These are phyloP conservation scores for Coemansia sp. DNA, from an alignment of 192 early-diverging fungal species.

Conservation along the genomic window DNA sequence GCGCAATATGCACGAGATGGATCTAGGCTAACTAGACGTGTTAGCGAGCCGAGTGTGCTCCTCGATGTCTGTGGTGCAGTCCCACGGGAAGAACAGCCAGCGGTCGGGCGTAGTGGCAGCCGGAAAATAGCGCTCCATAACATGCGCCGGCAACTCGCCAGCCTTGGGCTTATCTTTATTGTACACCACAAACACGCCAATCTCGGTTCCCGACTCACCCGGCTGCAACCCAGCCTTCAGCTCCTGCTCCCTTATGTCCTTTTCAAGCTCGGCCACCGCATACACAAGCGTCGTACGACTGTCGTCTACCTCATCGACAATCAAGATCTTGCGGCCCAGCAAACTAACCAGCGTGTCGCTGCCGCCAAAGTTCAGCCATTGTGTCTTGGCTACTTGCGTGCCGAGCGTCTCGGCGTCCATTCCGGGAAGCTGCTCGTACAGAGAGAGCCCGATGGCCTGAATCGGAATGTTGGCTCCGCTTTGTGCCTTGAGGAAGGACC, in stretches of 20 bases:
- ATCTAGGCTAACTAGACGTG: background rate
- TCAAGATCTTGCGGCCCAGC: slow-evolving; percentile 69
- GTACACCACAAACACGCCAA: slow-evolving; percentile 76
- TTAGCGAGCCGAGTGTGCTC: slow-evolving; percentile 62
- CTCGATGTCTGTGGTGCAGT: slow-evolving; percentile 66
- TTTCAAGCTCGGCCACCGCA: slow-evolving; percentile 68
- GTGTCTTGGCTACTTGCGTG: slow-evolving; percentile 72
- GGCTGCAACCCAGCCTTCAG: slow-evolving; percentile 39
- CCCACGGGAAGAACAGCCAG: slow-evolving; percentile 78
- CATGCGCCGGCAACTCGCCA: slow-evolving; percentile 58
- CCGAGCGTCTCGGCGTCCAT: slow-evolving; percentile 47
- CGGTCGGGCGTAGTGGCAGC: slow-evolving; percentile 70
- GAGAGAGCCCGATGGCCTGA: slow-evolving; percentile 72
- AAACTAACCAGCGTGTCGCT: slow-evolving; percentile 61
- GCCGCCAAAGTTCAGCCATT: slow-evolving; percentile 79
- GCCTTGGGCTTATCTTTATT: slow-evolving; percentile 78
- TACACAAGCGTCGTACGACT: slow-evolving; percentile 71
- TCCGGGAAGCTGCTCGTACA: slow-evolving; percentile 71
- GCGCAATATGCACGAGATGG: background rate
- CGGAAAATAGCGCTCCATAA: slow-evolving; percentile 70
- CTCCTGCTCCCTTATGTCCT: slow-evolving; percentile 65
- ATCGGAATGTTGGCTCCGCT: slow-evolving; percentile 73
- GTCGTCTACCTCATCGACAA: slow-evolving; percentile 82
- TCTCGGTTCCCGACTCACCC: slow-evolving; percentile 54
- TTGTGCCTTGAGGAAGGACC: slow-evolving; percentile 70